phyloP scores from a whole-genome alignment of 2,329 filamentous ascomycete species.

The Rhytidhysteron rufulum region DNA sequence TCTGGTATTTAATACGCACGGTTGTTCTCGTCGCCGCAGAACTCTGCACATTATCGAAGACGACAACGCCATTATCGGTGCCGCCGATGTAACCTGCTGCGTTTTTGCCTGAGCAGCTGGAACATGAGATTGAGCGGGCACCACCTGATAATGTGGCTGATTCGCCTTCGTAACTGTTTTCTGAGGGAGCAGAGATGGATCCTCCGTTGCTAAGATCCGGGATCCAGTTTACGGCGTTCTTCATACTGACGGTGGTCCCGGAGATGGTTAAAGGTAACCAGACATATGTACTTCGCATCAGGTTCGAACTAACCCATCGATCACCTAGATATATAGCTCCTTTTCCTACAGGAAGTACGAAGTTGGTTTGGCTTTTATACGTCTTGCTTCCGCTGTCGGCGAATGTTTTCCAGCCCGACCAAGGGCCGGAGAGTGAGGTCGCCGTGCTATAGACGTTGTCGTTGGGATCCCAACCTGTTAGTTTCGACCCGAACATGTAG shows the following conservation, averaged over 20 bases:
- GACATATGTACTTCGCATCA: conserved; percentile 59
- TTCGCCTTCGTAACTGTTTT: conserved; percentile 54
- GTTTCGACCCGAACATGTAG: conserved; percentile 60
- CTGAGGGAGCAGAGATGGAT: conserved; percentile 42
- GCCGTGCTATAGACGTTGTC: conserved; percentile 63
- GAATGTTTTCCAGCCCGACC: conserved; percentile 59
- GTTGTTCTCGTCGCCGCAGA: conserved; percentile 46
- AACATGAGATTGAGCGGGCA: conserved; percentile 48
- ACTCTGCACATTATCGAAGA: conserved; percentile 46
- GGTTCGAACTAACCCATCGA: conserved; percentile 59
- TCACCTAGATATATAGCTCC: conserved; percentile 62
- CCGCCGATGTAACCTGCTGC: conserved; percentile 48
- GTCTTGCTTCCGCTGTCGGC: conserved; percentile 56
- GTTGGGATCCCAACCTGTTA: conserved; percentile 53
- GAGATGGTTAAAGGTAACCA: conserved; percentile 59
- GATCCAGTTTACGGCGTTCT: conserved; percentile 55
- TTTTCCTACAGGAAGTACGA: conserved; percentile 48
- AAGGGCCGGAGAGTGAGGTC: conserved; percentile 55
- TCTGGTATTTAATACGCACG: conserved; percentile 53
- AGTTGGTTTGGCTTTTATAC: conserved; percentile 59
- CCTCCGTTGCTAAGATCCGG: conserved; percentile 43
- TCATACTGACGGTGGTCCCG: conserved; percentile 48
- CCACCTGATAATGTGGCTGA: conserved; percentile 41
- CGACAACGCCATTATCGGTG: conserved; percentile 47
- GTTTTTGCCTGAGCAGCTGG: conserved; percentile 47